Percentiles rank a stretch among this genome's conserved stretches.
Evolutionary conservation across 768 basidiomycete species (phyloP).

Genomic region (Epithele typhae): DNA sequence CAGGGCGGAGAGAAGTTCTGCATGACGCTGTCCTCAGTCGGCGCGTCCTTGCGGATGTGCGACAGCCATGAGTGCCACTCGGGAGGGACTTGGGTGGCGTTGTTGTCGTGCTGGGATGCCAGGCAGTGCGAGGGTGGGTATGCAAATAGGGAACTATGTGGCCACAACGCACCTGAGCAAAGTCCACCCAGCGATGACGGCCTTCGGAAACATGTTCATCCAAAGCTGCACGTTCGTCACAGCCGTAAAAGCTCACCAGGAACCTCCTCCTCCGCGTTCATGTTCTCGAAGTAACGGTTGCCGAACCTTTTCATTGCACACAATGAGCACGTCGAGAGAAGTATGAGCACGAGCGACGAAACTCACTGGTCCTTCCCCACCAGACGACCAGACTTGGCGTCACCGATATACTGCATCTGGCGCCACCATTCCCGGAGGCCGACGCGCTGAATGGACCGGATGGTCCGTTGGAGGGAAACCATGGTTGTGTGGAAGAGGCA

Average conservation of each 20-base stretch:
- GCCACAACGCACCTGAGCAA: constrained; percentile 64
- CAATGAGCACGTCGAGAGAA: not conserved
- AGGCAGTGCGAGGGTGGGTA: not conserved
- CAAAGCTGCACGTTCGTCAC: no score
- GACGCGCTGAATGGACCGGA: constrained; percentile 70
- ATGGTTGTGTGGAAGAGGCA: constrained; percentile 7
- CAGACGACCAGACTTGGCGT: constrained; percentile 80
- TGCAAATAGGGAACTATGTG: not conserved
- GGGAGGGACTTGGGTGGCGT: constrained; percentile 90
- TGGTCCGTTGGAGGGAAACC: constrained; percentile 66
- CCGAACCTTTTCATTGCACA: constrained; percentile 59
- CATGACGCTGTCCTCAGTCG: constrained; percentile 69
- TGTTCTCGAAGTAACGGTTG: constrained; percentile 92
- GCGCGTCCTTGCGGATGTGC: constrained; percentile 84
- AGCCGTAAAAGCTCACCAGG: constrained; percentile 62
- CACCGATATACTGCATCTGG: constrained; percentile 90
- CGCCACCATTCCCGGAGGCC: constrained; percentile 88
- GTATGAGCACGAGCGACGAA: constrained; percentile 17
- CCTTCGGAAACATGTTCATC: no score
- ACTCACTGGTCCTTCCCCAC: constrained; percentile 81
- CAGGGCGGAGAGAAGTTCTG: constrained; percentile 69
- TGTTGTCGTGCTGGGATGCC: constrained; percentile 64
- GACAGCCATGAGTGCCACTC: constrained; percentile 97
- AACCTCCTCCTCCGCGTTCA: constrained; percentile 80
- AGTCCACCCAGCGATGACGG: constrained; percentile 97